These are phyloP conservation scores for Pythium apleroticum DNA, from an alignment of 352 stramenopile genomes.

Conservation along the genomic window DNA sequence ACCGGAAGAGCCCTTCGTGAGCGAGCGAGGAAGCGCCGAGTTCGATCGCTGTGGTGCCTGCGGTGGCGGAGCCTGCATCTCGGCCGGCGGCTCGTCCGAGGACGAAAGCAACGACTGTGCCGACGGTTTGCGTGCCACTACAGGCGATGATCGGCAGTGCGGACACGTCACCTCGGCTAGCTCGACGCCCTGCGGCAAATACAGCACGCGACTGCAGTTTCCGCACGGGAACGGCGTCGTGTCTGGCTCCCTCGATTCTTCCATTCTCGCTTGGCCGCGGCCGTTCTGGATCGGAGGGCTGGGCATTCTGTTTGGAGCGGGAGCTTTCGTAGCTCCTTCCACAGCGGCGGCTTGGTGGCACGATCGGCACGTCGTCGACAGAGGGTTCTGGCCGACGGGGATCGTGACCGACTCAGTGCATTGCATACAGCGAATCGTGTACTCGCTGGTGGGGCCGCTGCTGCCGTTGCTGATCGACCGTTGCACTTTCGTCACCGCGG, in stretches of 20 bases:
- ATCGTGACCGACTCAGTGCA: slow-evolving; percentile 56
- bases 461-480: slow-evolving; percentile 17
- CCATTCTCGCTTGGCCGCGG: neutral
- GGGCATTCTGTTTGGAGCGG: too few relatives aligned
- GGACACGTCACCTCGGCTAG: slow-evolving; percentile 62
- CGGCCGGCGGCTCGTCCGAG: slow-evolving; percentile 8
- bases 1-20: slow-evolving; percentile 11
- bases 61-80: neutral
- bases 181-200: slow-evolving; percentile 43
- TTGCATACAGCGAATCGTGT: slow-evolving; percentile 51
- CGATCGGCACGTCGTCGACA: slow-evolving; percentile 28
- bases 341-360: slow-evolving; percentile 9
- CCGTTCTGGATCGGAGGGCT: neutral
- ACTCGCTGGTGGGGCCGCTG: slow-evolving; percentile 18
- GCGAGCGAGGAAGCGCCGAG: neutral
- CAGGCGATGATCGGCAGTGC: slow-evolving; percentile 59
- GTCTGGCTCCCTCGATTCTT: slow-evolving; percentile 4
- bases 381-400: slow-evolving; percentile 29
- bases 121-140: slow-evolving; percentile 28
- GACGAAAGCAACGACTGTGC: slow-evolving; percentile 18
- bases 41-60: neutral
- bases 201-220: slow-evolving; percentile 53
- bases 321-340: neutral
- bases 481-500: neutral
- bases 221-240: slow-evolving; percentile 34